phyloP scores from a whole-genome alignment of 1,139 yeast genomes.

The Candida sanyaensis region DNA sequence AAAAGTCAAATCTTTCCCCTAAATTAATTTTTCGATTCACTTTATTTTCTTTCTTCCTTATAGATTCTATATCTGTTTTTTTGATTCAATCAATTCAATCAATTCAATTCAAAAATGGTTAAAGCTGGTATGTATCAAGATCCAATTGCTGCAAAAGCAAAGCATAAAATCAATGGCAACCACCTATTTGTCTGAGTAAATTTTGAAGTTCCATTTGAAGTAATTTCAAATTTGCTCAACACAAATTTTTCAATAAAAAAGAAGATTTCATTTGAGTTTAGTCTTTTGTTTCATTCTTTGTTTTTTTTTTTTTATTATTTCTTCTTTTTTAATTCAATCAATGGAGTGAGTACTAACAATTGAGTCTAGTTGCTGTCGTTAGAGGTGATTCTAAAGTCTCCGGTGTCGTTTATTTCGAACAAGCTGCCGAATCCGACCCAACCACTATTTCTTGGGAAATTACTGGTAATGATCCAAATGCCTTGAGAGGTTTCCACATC shows the following conservation, averaged over 20 bases:
- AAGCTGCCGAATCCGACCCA: conserved; percentile 73
- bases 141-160: background rate
- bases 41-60: background rate
- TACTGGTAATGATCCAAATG: conserved; percentile 82
- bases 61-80: background rate
- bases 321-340: background rate
- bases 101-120: conserved; percentile 24
- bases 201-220: background rate
- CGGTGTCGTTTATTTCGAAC: conserved; percentile 87
- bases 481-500: conserved; percentile 95
- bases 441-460: conserved; percentile 88
- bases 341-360: background rate
- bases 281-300: too few species aligned
- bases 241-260: too few species aligned
- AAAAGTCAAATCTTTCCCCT: too few species aligned
- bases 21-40: background rate
- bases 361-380: conserved; percentile 78
- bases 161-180: background rate
- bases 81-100: background rate
- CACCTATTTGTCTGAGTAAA: background rate
- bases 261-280: background rate
- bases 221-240: background rate
- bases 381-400: conserved; percentile 92
- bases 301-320: too few species aligned
- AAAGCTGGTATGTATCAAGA: conserved; percentile 33